Evolutionary conservation across 192 early-diverging fungal species (phyloP).

Genomic region (Coemansia sp.): DNA sequence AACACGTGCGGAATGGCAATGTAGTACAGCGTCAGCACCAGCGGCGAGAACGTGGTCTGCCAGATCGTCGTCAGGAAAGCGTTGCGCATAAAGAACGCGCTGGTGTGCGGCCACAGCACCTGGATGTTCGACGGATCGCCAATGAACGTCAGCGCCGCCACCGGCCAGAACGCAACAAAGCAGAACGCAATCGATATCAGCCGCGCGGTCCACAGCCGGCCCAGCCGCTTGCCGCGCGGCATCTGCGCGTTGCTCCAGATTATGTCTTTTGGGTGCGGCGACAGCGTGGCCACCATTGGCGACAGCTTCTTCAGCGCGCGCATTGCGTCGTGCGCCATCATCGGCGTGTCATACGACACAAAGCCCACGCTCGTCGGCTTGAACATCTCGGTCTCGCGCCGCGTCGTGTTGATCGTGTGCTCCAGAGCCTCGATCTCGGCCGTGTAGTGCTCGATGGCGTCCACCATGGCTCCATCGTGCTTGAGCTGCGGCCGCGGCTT

Average conservation of each 20-base stretch:
- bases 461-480: slow-evolving; percentile 53
- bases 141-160: slow-evolving; percentile 58
- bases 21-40: slow-evolving; percentile 66
- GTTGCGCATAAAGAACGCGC: slow-evolving; percentile 50
- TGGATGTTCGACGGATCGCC: slow-evolving; percentile 60
- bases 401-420: slow-evolving; percentile 53
- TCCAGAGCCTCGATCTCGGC: slow-evolving; percentile 58
- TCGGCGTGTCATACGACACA: slow-evolving; percentile 63
- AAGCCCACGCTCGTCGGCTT: slow-evolving; percentile 68
- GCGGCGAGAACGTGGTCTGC: slow-evolving; percentile 64
- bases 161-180: slow-evolving; percentile 69
- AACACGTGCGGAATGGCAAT: slow-evolving; percentile 64
- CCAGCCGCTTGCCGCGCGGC: slow-evolving; percentile 50
- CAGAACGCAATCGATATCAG: slow-evolving; percentile 57
- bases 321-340: slow-evolving; percentile 45
- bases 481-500: slow-evolving; percentile 49
- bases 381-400: slow-evolving; percentile 49
- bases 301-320: slow-evolving; percentile 22
- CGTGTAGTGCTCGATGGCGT: slow-evolving; percentile 72
- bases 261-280: slow-evolving; percentile 74
- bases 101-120: slow-evolving; percentile 53
- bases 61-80: slow-evolving; percentile 57
- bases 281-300: slow-evolving; percentile 33
- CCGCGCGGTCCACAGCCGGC: slow-evolving; percentile 35
- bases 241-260: slow-evolving; percentile 72